A percentile compares a stretch with the other conserved stretches of the same genome.
phyloP scores from a whole-genome alignment of 441 rosid genomes.

The Euphorbia schlechtendalii region DNA sequence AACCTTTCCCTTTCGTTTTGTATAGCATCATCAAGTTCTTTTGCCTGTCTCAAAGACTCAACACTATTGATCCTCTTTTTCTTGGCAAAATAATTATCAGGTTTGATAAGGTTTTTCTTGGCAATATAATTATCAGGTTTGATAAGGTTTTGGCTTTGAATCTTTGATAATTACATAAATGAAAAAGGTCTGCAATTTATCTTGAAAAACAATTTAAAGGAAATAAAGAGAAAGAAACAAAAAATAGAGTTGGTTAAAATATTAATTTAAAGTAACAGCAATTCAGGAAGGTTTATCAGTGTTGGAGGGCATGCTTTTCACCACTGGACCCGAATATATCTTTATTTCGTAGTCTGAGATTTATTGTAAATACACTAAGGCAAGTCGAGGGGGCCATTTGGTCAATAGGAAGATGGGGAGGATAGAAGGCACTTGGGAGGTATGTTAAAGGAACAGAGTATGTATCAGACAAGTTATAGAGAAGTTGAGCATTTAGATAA shows the following conservation, averaged over 20 bases:
- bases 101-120: too few relatives aligned
- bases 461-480: neutral
- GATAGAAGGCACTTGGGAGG: neutral
- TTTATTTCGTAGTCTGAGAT: neutral
- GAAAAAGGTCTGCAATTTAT: neutral
- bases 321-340: neutral
- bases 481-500: neutral
- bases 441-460: neutral
- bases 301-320: neutral
- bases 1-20: slow-evolving; percentile 1
- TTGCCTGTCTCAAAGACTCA: too few relatives aligned
- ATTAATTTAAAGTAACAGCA: too few relatives aligned
- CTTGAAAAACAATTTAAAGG: neutral
- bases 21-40: too few relatives aligned
- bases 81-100: too few relatives aligned
- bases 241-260: neutral
- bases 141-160: too few relatives aligned
- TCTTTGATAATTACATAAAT: neutral
- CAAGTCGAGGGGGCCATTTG: neutral
- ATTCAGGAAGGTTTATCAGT: neutral
- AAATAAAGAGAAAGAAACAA: neutral
- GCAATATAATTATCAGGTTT: too few relatives aligned
- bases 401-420: neutral
- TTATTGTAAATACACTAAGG: neutral
- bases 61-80: too few relatives aligned